Conservation (phyloP, 1,139 yeast genomes). For the Suhomyces wounanorum region DNA sequence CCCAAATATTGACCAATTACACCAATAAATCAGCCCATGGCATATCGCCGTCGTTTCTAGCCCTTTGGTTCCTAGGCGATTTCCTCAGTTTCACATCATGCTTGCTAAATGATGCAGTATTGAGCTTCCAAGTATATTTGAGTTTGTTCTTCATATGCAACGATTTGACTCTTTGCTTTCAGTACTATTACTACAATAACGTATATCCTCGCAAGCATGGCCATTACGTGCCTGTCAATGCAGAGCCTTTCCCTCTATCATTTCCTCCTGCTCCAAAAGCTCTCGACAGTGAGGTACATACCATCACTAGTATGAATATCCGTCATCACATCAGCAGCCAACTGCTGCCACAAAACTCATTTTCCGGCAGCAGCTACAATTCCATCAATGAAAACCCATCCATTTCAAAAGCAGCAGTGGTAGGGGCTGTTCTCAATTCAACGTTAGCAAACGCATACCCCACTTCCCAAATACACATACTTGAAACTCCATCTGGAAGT, state of each 20-base stretch:
- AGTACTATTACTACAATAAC: slow-evolving; percentile 69
- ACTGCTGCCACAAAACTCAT: slow-evolving; percentile 7
- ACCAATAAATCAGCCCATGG: slow-evolving; percentile 82
- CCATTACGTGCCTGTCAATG: slow-evolving; percentile 10
- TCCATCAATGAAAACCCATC: slow-evolving; percentile 21
- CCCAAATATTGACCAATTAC: slow-evolving; percentile 81
- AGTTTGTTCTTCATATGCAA: slow-evolving; percentile 75
- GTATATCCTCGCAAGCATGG: slow-evolving; percentile 32
- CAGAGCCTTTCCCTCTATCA: slow-evolving; percentile 7
- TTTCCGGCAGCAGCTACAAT: slow-evolving; percentile 25
- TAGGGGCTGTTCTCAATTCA: slow-evolving; percentile 27
- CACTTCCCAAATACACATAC: slow-evolving; percentile 4
- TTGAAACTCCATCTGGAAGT: not conserved
- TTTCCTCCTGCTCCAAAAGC: slow-evolving; percentile 15
- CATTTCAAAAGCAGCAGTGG: slow-evolving; percentile 16
- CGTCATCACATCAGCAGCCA: slow-evolving; percentile 2
- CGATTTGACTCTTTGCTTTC: slow-evolving; percentile 70
- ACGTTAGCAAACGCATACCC: slow-evolving; percentile 28
- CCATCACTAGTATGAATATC: slow-evolving; percentile 6
- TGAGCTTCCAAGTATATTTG: slow-evolving; percentile 74
- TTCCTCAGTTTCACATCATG: slow-evolving; percentile 80
- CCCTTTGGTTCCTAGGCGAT: slow-evolving; percentile 86
- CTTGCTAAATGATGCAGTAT: slow-evolving; percentile 65
- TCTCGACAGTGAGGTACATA: slow-evolving; percentile 9
- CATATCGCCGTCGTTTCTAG: slow-evolving; percentile 70